A percentile compares a stretch with the other conserved stretches of the same genome.
phyloP scores from a whole-genome alignment of 129 eudicot species.

The Artemisia argyi region DNA sequence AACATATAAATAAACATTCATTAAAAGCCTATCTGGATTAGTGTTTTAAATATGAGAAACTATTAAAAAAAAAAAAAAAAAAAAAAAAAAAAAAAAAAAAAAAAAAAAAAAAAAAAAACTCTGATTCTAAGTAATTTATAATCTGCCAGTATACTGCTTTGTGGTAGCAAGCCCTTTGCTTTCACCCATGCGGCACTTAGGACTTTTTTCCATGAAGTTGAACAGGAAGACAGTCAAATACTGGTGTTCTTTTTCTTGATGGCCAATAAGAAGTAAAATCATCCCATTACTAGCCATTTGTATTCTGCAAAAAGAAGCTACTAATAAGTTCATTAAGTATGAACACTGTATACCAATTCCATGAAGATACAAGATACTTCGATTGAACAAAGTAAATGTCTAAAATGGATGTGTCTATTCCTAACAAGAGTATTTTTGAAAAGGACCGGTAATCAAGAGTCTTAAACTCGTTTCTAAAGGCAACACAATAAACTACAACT shows the following conservation, averaged over 20 bases:
- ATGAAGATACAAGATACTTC: neutral
- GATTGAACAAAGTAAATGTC: neutral
- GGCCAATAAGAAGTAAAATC: no score
- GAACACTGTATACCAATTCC: neutral
- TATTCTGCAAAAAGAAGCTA: conserved; percentile 2
- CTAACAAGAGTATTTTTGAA: neutral
- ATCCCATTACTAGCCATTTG: neutral
- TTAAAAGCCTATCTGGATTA: neutral
- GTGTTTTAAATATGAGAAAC: neutral
- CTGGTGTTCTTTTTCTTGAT: conserved; percentile 10
- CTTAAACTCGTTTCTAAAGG: neutral
- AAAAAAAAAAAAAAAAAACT: no score
- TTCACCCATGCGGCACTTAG: no score
- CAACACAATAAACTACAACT: neutral
- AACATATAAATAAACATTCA: no score
- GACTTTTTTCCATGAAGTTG: conserved; percentile 1
- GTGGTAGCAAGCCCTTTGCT: conserved; percentile 91
- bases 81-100: no score
- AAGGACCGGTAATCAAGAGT: no score
- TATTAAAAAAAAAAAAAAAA: conserved; percentile 22
- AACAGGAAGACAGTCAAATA: neutral
- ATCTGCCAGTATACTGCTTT: conserved; percentile 76
- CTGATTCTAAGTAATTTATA: conserved; percentile 75
- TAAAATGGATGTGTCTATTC: neutral
- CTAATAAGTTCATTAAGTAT: neutral